Conservation (phyloP, 2,329 filamentous ascomycete species). For the Coniochaeta sp. region DNA sequence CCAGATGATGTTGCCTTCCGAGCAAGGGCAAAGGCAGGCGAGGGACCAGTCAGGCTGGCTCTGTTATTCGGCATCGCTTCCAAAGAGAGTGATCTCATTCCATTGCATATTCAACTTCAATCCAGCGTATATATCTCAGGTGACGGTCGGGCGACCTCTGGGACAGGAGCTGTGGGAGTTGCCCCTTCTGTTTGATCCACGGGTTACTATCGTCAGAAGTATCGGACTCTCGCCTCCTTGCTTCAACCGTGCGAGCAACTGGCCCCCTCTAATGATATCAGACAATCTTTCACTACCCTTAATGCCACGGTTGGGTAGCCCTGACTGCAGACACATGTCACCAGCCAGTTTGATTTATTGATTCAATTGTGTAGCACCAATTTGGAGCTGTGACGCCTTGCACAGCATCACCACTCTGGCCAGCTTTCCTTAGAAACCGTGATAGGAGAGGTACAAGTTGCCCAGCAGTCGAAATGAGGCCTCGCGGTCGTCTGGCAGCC, state of each 20-base stretch:
- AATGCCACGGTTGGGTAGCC: too few species aligned
- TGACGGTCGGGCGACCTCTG: background rate
- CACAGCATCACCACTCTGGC: background rate
- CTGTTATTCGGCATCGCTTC: background rate
- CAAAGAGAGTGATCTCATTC: background rate
- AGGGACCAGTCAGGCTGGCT: background rate
- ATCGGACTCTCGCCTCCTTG: background rate
- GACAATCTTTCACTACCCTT: background rate
- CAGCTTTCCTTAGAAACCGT: background rate
- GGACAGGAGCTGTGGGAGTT: background rate
- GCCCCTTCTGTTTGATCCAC: background rate
- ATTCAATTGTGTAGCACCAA: background rate
- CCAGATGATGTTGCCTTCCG: background rate
- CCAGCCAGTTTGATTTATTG: background rate
- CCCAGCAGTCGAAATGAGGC: background rate
- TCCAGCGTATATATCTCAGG: background rate
- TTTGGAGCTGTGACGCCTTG: background rate
- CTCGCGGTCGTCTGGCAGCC: background rate
- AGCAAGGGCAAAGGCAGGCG: background rate
- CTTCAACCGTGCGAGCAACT: background rate
- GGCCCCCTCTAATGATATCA: background rate
- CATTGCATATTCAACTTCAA: too few species aligned
- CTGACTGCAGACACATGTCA: background rate
- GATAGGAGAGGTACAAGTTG: background rate
- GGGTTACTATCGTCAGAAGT: background rate